Base-by-base conservation (phyloP, 2,329 filamentous ascomycete species). In the Epichloe bromicola region DNA sequence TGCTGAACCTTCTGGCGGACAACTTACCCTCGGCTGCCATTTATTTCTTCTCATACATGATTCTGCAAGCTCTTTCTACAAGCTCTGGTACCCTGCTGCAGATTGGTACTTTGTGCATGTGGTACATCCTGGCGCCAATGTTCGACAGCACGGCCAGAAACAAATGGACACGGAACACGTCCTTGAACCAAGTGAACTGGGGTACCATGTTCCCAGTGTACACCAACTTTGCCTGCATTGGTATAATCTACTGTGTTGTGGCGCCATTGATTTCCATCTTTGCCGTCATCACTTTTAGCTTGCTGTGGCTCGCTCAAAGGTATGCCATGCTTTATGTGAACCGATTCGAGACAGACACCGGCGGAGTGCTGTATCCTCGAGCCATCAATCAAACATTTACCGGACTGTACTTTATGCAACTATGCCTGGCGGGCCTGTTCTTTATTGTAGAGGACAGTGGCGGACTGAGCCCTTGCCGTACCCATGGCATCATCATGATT, bases 41-140 rank as follows among this genome's bases (percentile, higher is more conserved):
- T 63, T 98, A 97, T 67, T 98, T 97, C 73, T 97, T 96, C 74
- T 91, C 88, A 1, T 98, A 98, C 76, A 90, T 98, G 82, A 85
- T 96, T 63, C 82, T 98, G 10, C 93, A 97, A 61, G 88, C 90
- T 0, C 75, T 97, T 59, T 89, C 88, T 55, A 89, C 88, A 55
- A 95, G 89, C 65, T 91, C 91, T 1, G 89, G 86, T 65, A 91
- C 88, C 1, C 73, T 97, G 4, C 72, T 96, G 12, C 93, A 97
- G 61, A 78, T 95, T 23, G 81, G 80, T n/a, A 79, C 82, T 3
- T 75, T 98, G 3, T 62, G 89, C 44, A 74, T 84, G 56, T 95
- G 90, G 83, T 95, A 89, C 59, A 61, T 97, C 20, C 65, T 95
- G 44, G 85, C 86, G 1, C 86, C 83, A 1, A 76, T 96, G 0